These are phyloP conservation scores for Moniliella sp. DNA, from an alignment of 1,284 basidiomycete genomes.

Conservation along the genomic window DNA sequence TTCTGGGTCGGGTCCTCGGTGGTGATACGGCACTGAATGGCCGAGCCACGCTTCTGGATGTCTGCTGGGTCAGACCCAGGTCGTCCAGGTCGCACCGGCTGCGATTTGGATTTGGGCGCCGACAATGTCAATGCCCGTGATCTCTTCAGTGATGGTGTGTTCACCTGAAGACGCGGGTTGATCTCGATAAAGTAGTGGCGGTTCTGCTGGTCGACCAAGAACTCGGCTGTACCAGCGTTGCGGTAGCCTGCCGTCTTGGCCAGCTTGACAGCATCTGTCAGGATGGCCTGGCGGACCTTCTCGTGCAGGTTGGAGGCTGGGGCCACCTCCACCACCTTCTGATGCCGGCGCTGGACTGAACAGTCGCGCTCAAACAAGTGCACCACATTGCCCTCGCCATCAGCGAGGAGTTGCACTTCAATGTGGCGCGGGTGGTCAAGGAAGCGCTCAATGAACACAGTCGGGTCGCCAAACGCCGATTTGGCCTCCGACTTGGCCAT, in stretches of 20 bases:
- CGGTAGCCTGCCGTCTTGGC: constrained; percentile 77
- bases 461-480: constrained; percentile 88
- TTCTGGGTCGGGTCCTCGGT: constrained; percentile 77
- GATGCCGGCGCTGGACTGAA: constrained; percentile 87
- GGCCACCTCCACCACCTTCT: constrained; percentile 96
- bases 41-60: constrained; percentile 88
- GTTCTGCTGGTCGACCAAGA: constrained; percentile 75
- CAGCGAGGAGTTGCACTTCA: constrained; percentile 84
- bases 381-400: constrained; percentile 72
- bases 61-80: constrained; percentile 86
- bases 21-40: constrained; percentile 94
- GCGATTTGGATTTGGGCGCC: constrained; percentile 98
- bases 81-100: constrained; percentile 76
- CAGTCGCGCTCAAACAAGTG: constrained; percentile 96
- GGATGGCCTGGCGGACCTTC: constrained; percentile 65
- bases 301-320: constrained; percentile 84
- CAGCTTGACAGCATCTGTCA: constrained; percentile 72
- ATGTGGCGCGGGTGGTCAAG: constrained; percentile 87
- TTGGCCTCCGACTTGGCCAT: constrained; percentile 86
- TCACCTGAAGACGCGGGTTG: constrained; percentile 26
- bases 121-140: constrained; percentile 96
- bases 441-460: constrained; percentile 87
- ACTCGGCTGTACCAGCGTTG: constrained; percentile 83
- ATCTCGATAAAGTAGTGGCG: constrained; percentile 98
- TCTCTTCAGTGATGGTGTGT: constrained; percentile 65